These are phyloP conservation scores for Vickermania spadyakhi DNA, from an alignment of 208 protist species.

Conservation along the genomic window DNA sequence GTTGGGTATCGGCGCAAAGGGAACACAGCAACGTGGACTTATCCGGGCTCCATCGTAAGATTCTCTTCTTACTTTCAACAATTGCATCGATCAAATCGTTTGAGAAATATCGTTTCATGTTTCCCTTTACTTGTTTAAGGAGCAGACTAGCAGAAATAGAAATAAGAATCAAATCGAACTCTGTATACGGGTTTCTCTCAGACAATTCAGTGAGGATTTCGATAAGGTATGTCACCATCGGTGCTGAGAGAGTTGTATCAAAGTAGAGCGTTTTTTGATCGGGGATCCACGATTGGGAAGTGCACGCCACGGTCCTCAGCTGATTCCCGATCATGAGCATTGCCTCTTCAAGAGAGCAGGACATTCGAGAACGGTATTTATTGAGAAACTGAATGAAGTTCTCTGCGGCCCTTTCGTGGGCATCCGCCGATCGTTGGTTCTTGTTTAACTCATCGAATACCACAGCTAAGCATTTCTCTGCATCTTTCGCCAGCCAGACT, in stretches of 20 bases:
- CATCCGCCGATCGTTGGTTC: too few relatives aligned
- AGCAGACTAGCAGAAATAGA: slow-evolving; percentile 60
- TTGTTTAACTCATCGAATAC: slow-evolving; percentile 9
- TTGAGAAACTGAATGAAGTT: slow-evolving; percentile 9
- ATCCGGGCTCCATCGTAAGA: not conserved
- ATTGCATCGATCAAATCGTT: slow-evolving; percentile 28
- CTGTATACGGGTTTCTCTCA: too few relatives aligned
- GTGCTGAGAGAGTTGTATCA: too few relatives aligned
- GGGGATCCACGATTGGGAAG: too few relatives aligned
- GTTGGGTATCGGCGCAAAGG: slow-evolving; percentile 31
- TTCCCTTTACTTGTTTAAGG: slow-evolving; percentile 33
- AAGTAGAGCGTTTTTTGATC: too few relatives aligned
- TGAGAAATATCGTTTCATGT: slow-evolving; percentile 54
- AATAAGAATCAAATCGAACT: slow-evolving; percentile 33
- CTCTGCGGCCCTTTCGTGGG: slow-evolving; percentile 1
- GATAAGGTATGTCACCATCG: too few relatives aligned
- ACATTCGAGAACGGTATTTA: slow-evolving; percentile 3
- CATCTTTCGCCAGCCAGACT: slow-evolving; percentile 6
- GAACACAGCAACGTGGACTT: not conserved
- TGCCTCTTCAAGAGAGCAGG: too few relatives aligned
- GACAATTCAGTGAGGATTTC: too few relatives aligned
- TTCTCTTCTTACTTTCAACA: not conserved
- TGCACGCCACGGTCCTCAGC: too few relatives aligned
- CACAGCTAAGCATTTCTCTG: slow-evolving; percentile 9
- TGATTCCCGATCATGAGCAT: too few relatives aligned